Evolutionary conservation across 2,329 filamentous ascomycete genomes (phyloP).

Genomic region (Knoxdaviesia proteae): DNA sequence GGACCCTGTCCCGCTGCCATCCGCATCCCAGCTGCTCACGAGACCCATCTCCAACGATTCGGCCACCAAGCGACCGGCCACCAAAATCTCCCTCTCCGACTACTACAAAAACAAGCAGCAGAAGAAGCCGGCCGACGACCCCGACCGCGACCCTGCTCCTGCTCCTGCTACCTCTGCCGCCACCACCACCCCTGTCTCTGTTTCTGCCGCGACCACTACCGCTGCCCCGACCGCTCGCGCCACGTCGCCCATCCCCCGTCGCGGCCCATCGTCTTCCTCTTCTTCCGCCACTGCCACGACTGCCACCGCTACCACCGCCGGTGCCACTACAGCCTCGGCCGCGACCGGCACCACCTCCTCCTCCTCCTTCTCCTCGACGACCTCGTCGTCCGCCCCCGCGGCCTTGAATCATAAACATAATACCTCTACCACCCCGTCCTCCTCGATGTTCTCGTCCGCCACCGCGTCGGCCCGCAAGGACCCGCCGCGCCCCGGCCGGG

Average conservation of each 20-base stretch:
- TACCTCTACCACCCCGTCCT: background rate
- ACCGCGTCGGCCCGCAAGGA: background rate
- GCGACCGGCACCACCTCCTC: background rate
- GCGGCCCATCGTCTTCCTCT: background rate
- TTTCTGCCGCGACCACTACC: background rate
- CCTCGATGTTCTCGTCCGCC: background rate
- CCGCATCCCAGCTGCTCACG: conserved; percentile 13
- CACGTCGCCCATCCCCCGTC: background rate
- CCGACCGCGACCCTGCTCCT: background rate
- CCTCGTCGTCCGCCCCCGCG: background rate
- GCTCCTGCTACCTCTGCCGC: too few relatives aligned
- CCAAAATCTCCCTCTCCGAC: conserved; percentile 35
- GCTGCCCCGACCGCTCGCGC: background rate
- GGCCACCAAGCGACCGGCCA: conserved; percentile 24
- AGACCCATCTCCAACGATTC: too few relatives aligned
- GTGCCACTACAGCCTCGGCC: background rate
- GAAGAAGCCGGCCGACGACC: conserved; percentile 8
- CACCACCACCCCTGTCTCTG: too few relatives aligned
- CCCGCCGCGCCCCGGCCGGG: background rate
- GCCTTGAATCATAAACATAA: background rate
- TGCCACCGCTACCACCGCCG: background rate
- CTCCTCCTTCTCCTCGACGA: background rate
- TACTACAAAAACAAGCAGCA: conserved; percentile 34
- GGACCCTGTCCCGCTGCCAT: conserved; percentile 19
- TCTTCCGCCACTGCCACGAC: background rate